Evolutionary conservation across 1,139 yeast species (phyloP).

Genomic region (Yamadazyma blattariae): DNA sequence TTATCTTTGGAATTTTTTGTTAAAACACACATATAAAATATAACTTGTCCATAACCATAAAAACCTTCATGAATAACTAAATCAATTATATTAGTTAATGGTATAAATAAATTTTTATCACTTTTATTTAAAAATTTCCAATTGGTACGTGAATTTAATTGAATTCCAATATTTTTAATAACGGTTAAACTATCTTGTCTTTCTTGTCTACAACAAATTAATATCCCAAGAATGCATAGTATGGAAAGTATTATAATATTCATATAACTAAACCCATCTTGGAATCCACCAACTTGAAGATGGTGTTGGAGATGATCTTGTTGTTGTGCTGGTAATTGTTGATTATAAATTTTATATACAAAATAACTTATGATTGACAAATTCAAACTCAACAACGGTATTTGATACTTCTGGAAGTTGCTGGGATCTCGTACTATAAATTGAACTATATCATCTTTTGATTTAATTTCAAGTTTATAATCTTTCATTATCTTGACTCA

Average conservation of each 20-base stretch:
- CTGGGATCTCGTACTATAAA: constrained; percentile 14
- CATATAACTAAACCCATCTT: too few species aligned
- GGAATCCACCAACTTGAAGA: too few species aligned
- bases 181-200: constrained; percentile 33
- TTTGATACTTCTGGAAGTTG: constrained; percentile 2
- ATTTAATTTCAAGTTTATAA: constrained; percentile 11
- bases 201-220: constrained; percentile 20
- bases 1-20: constrained; percentile 31
- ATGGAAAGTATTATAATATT: not conserved
- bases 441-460: constrained; percentile 12
- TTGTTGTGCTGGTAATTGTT: not conserved
- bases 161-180: constrained; percentile 39
- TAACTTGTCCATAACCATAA: constrained; percentile 56
- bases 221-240: constrained; percentile 7
- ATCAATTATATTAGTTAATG: constrained; percentile 53
- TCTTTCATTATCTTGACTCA: constrained; percentile 10
- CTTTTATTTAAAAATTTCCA: constrained; percentile 27
- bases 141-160: constrained; percentile 23
- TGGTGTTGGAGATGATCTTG: too few species aligned
- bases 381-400: not conserved
- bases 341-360: too few species aligned
- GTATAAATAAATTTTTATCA: constrained; percentile 40
- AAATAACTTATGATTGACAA: not conserved
- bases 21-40: constrained; percentile 57
- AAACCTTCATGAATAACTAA: constrained; percentile 69